Conservation (phyloP, 495 filamentous ascomycete species). For the Penicillium desertorum region DNA sequence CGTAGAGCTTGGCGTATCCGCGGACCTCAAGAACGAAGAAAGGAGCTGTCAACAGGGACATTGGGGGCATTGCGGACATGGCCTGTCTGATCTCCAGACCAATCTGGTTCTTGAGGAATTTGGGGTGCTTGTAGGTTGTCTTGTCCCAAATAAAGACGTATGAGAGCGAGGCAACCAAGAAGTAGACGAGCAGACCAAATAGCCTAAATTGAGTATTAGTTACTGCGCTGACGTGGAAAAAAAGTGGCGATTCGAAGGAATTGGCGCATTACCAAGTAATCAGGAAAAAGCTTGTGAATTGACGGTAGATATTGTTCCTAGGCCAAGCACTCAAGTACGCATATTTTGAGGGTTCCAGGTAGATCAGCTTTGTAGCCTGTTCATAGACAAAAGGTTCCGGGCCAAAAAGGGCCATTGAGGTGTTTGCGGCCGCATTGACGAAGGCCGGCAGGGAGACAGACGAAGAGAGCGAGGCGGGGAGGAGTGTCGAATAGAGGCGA, state of each 20-base stretch:
- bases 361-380: constrained; percentile 70
- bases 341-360: constrained; percentile 67
- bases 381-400: constrained; percentile 59
- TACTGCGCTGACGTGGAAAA: not conserved
- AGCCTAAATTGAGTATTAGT: constrained; percentile 54
- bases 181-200: constrained; percentile 83
- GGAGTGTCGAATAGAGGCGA: constrained; percentile 67
- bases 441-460: constrained; percentile 45
- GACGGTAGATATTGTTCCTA: constrained; percentile 77
- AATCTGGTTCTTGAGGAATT: constrained; percentile 94
- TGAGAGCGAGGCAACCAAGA: constrained; percentile 76
- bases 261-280: constrained; percentile 72
- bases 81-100: constrained; percentile 81
- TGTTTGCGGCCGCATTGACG: constrained; percentile 40
- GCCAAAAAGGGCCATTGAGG: constrained; percentile 43
- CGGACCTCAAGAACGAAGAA: constrained; percentile 81
- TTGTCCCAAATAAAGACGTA: constrained; percentile 96
- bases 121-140: constrained; percentile 81
- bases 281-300: constrained; percentile 71
- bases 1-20: constrained; percentile 87
- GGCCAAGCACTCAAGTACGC: constrained; percentile 81
- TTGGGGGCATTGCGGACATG: constrained; percentile 69
- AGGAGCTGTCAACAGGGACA: constrained; percentile 81
- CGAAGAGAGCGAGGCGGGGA: constrained; percentile 60
- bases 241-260: not conserved